Base-by-base conservation (phyloP, 208 protist genomes). In the Leishmania mexicana region DNA sequence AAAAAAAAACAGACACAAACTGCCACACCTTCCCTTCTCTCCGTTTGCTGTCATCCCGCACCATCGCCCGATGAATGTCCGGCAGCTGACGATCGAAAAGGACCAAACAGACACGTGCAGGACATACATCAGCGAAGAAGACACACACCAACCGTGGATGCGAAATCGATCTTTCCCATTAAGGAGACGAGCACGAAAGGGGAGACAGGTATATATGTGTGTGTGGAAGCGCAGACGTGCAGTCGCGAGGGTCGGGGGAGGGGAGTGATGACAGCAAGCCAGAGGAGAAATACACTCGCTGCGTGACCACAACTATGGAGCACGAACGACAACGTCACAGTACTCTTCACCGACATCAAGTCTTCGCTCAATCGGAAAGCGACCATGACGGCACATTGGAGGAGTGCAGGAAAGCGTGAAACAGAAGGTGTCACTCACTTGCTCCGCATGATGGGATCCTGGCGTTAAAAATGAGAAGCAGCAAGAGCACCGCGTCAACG, bases 401-500 rank as follows among this genome's bases (percentile, higher is more conserved):
- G 1, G 10, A 0, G 58, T 64, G 58, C 28, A 35, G 8, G 11
- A 49, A 49, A 7, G 45, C 24, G 47, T 75, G 49, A 31, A 28
- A 64, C 58, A 11, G 24, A 35, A 15, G 7, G n/a, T 1, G 58
- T 64, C 58, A 11, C 21, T 28, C 28, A 35, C 58, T 3, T 64
- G 0, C 15, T 31, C 6, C 58, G 35, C 3, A 31, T 28, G 71
- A 58, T 15, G 45, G n/a, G 47, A 47, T 53, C 10, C 3, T 21
- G 31, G n/a, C 21, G 49, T 31, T 70, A 10, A 80, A 31, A 80
- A 68, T 40, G 77, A 64, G 45, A 47, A n/a, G 83, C 79, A 83
- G 78, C 58, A 78, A 85, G 42, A 84, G 64, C 70, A 78, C 51
- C 64, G 42, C 6, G 53, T 21, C 64, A 57, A 70, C 24, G 79